Percentiles rank a stretch among this genome's conserved stretches.
Evolutionary conservation across 306 rosid species (phyloP).

Genomic region (Cucumis melo): DNA sequence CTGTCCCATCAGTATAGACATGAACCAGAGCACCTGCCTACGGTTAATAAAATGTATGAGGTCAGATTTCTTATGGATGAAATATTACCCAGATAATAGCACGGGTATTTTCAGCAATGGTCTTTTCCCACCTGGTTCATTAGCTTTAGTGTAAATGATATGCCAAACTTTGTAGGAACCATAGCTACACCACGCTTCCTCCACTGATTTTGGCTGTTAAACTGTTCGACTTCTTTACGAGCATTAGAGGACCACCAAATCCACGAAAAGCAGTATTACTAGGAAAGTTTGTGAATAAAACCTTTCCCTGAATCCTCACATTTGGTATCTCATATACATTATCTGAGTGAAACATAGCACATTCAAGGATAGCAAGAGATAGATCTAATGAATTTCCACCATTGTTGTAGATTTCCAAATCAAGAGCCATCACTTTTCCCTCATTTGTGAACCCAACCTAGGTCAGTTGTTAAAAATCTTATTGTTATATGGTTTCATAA

Average conservation of each 20-base stretch:
- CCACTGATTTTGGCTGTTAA: constrained; percentile 67
- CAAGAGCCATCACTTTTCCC: constrained; percentile 81
- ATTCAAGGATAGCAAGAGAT: constrained; percentile 78
- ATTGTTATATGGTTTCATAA: constrained; percentile 3
- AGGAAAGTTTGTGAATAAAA: constrained; percentile 76
- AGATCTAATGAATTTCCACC: constrained; percentile 86
- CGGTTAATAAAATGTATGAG: constrained; percentile 12
- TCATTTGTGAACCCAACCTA: constrained; percentile 93
- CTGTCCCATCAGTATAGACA: constrained; percentile 96
- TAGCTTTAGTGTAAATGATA: constrained; percentile 66
- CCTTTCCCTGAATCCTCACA: constrained; percentile 66
- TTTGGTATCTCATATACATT: constrained; percentile 97
- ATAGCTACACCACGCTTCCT: constrained; percentile 84
- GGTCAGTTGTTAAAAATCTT: constrained; percentile 6
- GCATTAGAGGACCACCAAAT: constrained; percentile 92
- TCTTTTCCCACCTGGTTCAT: constrained; percentile 71
- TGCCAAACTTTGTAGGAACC: constrained; percentile 92
- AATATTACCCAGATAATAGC: background rate
- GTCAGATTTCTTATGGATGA: background rate
- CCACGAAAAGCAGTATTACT: constrained; percentile 96
- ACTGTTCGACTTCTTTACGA: constrained; percentile 48
- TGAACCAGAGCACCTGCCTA: constrained; percentile 98
- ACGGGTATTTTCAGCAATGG: background rate
- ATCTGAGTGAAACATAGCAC: constrained; percentile 92
- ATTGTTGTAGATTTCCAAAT: constrained; percentile 77